Conservation (phyloP, 345 rosid genomes). For the Murraya koenigii region DNA sequence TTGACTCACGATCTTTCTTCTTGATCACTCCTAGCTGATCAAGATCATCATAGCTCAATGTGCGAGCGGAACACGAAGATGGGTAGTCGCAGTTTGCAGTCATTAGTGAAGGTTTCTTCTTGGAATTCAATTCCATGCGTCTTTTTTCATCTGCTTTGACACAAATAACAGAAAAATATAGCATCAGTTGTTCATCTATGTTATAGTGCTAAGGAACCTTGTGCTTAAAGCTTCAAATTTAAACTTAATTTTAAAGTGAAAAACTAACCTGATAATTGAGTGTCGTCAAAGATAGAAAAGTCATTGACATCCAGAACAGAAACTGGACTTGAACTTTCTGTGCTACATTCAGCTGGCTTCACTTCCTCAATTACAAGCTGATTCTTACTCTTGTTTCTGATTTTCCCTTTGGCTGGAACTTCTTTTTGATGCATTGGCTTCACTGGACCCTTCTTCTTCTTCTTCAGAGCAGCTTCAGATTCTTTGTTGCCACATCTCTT, state of each 20-base stretch:
- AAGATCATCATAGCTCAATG: background rate
- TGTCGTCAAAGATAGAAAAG: constrained; percentile 27
- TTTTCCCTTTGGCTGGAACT: constrained; percentile 20
- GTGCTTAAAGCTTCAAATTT: background rate
- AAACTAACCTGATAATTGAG: constrained; percentile 40
- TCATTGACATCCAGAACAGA: constrained; percentile 57
- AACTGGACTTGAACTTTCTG: constrained; percentile 48
- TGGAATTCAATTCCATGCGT: constrained; percentile 9
- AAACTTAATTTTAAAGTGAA: background rate
- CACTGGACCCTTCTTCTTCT: constrained; percentile 12
- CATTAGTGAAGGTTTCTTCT: constrained; percentile 16
- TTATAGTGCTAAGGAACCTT: background rate
- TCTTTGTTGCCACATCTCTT: constrained; percentile 14
- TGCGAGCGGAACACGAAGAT: background rate
- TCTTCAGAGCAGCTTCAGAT: constrained; percentile 8
- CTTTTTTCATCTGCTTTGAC: background rate
- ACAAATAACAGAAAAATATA: background rate
- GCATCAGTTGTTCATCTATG: background rate
- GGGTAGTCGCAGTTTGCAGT: background rate
- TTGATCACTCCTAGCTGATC: background rate
- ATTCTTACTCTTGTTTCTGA: constrained; percentile 21
- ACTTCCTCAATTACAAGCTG: constrained; percentile 13
- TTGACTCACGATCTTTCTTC: constrained; percentile 5
- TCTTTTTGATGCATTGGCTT: constrained; percentile 35
- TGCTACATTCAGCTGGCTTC: constrained; percentile 19